Evolutionary conservation across 768 basidiomycete genomes (phyloP).

Genomic region (Leccinum aurantiacum): DNA sequence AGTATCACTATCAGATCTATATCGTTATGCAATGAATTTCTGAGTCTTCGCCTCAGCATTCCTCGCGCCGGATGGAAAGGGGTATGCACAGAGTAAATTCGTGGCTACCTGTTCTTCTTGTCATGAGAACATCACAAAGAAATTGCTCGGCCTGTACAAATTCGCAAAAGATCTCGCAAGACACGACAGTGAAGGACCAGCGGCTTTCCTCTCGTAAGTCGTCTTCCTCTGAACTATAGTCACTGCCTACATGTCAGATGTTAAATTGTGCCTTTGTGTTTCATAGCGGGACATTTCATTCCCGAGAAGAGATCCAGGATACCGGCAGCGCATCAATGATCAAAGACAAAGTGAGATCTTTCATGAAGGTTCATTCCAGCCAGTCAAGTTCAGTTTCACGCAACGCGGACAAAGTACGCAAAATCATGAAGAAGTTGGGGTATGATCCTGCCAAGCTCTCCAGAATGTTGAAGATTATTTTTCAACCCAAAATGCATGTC

Average conservation of each 20-base stretch:
- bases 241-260: not conserved
- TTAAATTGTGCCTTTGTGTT: not conserved
- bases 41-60: slow-evolving; percentile 32
- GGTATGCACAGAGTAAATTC: slow-evolving; percentile 50
- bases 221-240: not conserved
- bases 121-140: slow-evolving; percentile 36
- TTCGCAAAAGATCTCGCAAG: slow-evolving; percentile 36
- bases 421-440: slow-evolving; percentile 11
- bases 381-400: not conserved
- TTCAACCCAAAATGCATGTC: slow-evolving; percentile 25
- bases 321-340: slow-evolving; percentile 21
- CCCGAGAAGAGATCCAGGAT: slow-evolving; percentile 21
- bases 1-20: not conserved
- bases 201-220: slow-evolving; percentile 33
- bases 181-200: not conserved
- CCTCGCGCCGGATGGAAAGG: slow-evolving; percentile 37
- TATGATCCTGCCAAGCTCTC: slow-evolving; percentile 12
- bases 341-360: slow-evolving; percentile 14
- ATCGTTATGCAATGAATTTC: not conserved
- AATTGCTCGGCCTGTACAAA: slow-evolving; percentile 40
- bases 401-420: not conserved
- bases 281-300: slow-evolving; percentile 35
- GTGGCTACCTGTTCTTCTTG: slow-evolving; percentile 37
- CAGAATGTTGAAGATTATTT: not conserved
- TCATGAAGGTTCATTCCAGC: slow-evolving; percentile 1